Evolutionary conservation across 169 alveolate species (phyloP).

Genomic region (Plasmodium gallinaceum): DNA sequence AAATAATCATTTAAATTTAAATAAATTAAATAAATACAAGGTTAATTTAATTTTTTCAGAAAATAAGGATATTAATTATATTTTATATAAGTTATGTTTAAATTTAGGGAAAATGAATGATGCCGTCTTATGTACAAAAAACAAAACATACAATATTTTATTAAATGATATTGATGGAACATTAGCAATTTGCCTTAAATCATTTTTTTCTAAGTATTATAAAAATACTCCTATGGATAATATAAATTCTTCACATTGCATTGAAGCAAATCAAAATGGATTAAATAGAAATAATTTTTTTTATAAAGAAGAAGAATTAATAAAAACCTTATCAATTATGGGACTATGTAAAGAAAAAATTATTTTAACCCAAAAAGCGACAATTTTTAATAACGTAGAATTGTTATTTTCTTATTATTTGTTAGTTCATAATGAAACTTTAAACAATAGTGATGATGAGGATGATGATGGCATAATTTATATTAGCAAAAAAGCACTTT

Average conservation of each 20-base stretch:
- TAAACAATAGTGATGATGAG: background rate
- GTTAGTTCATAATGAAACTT: slow-evolving; percentile 33
- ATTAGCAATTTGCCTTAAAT: slow-evolving; percentile 60
- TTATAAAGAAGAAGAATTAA: slow-evolving; percentile 13
- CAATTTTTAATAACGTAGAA: slow-evolving; percentile 59
- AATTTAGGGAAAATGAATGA: slow-evolving; percentile 61
- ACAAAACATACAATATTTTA: slow-evolving; percentile 58
- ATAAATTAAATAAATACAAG: slow-evolving; percentile 46
- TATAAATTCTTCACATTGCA: background rate
- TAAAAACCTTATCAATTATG: slow-evolving; percentile 72
- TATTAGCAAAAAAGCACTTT: slow-evolving; percentile 51
- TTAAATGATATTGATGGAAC: slow-evolving; percentile 75
- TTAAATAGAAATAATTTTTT: background rate
- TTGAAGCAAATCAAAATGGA: background rate
- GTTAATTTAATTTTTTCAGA: slow-evolving; percentile 72
- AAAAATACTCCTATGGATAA: background rate
- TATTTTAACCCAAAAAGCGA: slow-evolving; percentile 50
- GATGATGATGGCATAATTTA: slow-evolving; percentile 64
- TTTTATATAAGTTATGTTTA: slow-evolving; percentile 57
- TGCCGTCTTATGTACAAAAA: slow-evolving; percentile 68
- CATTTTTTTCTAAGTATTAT: slow-evolving; percentile 54
- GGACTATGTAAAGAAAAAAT: slow-evolving; percentile 70
- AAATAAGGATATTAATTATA: slow-evolving; percentile 64
- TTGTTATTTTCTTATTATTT: slow-evolving; percentile 46
- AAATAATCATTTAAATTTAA: slow-evolving; percentile 33